Conservation (phyloP, 345 rosid species). For the Orychophragmus violaceus region DNA sequence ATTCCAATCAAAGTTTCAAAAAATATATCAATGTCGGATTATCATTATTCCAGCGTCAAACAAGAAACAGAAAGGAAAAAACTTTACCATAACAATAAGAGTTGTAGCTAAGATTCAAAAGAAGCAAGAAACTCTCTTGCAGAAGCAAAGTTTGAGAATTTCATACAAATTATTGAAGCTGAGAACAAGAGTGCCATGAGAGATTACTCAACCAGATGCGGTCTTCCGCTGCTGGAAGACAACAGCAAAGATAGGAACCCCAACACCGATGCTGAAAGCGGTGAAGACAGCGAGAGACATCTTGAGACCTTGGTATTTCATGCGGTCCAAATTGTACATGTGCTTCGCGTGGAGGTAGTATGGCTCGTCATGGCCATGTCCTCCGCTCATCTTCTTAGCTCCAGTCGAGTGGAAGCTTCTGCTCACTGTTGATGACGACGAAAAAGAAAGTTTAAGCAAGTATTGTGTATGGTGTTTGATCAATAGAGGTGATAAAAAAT, state of each 20-base stretch:
- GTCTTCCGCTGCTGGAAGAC: conserved; percentile 95
- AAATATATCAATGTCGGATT: not conserved
- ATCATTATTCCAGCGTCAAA: conserved; percentile 5
- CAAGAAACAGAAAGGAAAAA: not conserved
- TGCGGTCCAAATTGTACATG: conserved; percentile 96
- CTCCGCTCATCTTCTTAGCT: conserved; percentile 48
- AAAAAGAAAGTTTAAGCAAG: not conserved
- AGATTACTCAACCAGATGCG: conserved; percentile 44
- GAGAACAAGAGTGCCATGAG: not conserved
- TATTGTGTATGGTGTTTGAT: not conserved
- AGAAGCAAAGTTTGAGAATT: not conserved
- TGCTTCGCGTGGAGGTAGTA: conserved; percentile 86
- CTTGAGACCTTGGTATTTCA: conserved; percentile 73
- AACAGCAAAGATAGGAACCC: conserved; percentile 81
- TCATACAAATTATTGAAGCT: conserved; percentile 23
- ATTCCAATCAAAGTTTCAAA: not conserved
- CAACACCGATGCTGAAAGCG: conserved; percentile 83
- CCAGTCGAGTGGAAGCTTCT: conserved; percentile 33
- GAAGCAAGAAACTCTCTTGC: conserved; percentile 10
- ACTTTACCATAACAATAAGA: conserved; percentile 14
- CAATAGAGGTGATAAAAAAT: not conserved
- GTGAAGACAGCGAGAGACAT: conserved; percentile 79
- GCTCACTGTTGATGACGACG: conserved; percentile 16
- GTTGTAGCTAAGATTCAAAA: conserved; percentile 19
- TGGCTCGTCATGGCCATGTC: conserved; percentile 67